Base-by-base conservation (phyloP, 495 filamentous ascomycete genomes). In the Coniosporium apollinis region DNA sequence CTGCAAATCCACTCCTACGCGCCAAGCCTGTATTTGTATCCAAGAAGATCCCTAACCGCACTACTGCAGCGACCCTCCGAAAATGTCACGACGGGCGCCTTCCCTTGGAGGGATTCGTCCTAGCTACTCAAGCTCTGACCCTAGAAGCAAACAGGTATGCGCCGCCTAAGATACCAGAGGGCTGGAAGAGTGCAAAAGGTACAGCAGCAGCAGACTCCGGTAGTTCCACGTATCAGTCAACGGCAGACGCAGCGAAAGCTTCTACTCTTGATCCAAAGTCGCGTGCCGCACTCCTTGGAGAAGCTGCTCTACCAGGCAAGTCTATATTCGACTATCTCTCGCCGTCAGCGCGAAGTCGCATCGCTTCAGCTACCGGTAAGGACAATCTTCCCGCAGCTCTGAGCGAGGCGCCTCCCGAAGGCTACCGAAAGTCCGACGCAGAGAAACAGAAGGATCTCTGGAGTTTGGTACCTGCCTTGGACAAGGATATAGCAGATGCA, bases 291-390 rank as follows among this genome's bases (percentile, higher is more conserved):
- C 61, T 93, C 8, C 62, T 97, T 0, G 85, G 85, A 14, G 87
- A 96, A 54, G 62, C 70, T 19, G 70, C 76, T 28, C 61, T 97
- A 1, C 86, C 85, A 3, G 79, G 82, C 7, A 94, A 94, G 55
- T 96, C 89, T 1, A 76, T 97, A 22, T 97, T 96, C 52, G 85
- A 94, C 54, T 96, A 78, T 60, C 70, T 97, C 56, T 79, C 82
- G 0, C 68, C 85, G 1, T 71, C 79, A 25, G 74, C 82, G 5
- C 74, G 89, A 43, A 76, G 82, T 30, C 72, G 73, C 16, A 68
- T 97, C 41, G 82, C 66, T 11, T 64, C 74, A 31, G 72, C 73
- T 3, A 83, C 83, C 6, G 84, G 84, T 1, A 82, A 75, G 31
- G 50, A 56, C 10, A 71, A 87, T 46, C 66, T 97, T 8, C 89